Conservation (phyloP, 306 rosid genomes). For the Quercus robur region DNA sequence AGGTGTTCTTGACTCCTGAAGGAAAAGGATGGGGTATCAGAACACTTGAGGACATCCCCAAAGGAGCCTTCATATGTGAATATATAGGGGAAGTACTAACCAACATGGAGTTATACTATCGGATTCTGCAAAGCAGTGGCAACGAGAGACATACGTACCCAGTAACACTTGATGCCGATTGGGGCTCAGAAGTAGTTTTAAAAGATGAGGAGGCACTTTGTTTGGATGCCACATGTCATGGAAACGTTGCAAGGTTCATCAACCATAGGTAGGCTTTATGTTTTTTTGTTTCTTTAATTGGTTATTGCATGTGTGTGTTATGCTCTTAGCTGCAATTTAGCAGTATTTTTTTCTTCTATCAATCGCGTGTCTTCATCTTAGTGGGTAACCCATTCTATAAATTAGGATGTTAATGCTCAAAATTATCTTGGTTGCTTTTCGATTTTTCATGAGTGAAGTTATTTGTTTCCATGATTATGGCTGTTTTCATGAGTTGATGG, state of each 20-base stretch:
- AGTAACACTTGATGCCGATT: slow-evolving; percentile 86
- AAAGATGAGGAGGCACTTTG: slow-evolving; percentile 88
- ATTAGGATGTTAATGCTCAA: background rate
- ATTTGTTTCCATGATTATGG: slow-evolving; percentile 1
- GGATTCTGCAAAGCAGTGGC: slow-evolving; percentile 36
- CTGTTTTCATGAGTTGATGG: background rate
- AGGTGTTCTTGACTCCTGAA: slow-evolving; percentile 70
- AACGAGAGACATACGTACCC: slow-evolving; percentile 84
- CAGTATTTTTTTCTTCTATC: background rate
- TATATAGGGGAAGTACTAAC: slow-evolving; percentile 86
- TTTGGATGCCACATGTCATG: slow-evolving; percentile 82
- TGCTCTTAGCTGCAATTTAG: background rate
- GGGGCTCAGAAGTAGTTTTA: slow-evolving; percentile 76
- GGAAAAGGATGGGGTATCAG: slow-evolving; percentile 94
- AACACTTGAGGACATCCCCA: slow-evolving; percentile 66
- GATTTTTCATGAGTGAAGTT: background rate
- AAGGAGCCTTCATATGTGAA: slow-evolving; percentile 81
- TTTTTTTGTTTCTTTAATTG: background rate
- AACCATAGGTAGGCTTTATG: slow-evolving; percentile 68
- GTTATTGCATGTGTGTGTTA: too few relatives aligned
- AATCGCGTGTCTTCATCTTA: background rate
- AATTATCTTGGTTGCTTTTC: background rate
- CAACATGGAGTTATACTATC: slow-evolving; percentile 68
- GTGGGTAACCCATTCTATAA: background rate
- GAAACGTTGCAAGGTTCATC: slow-evolving; percentile 92